Evolutionary conservation across 352 stramenopile species (phyloP), one percentile per base, ranked within the genome.

Genomic region (Globisporangium canariense): DNA sequence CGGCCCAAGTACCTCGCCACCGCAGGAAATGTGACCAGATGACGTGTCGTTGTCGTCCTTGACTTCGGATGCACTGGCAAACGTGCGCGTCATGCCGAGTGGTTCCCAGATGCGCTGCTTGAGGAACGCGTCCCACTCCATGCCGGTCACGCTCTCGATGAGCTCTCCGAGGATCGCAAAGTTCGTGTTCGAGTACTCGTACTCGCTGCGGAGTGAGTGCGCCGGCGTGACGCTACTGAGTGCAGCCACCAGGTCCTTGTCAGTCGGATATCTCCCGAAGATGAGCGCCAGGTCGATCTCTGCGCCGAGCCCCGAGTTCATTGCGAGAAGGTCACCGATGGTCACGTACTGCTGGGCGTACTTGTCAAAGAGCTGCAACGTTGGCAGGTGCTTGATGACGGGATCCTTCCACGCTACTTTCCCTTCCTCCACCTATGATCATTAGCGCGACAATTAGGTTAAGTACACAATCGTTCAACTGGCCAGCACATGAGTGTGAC

Each of bases 101-200:
- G 83, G 83, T 0, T 77, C 65, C 71, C 75, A 90, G 34, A 91
- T 70, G 16, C 71, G 71, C 10, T 77, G 60, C 22, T 75, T 66
- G 0, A 91, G 60, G 60, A 83, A 89, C 51, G 64, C 65, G 62
- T 84, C 60, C 83, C 83, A 91, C 14, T 74, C 47, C 20, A 73
- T 62, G 0, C 76, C 77, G 6, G 58, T 79, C 2, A 89, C 69
- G n/a, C 58, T 70, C 43, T 81, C 65, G 51, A 90, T 83, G 18
- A 91, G 65, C 64, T 88, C 70, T 0, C 82, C 82, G 22, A 90
- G 64, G 51, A 89, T 81, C 1, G 71, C 78, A 58, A 84, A 90
- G 63, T 89, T 88, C 25, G 75, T 54, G 47, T 89, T 91, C 30
- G 78, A 62, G 62, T 89, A 89, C 60, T 83, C 79, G 40, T 84